Base-by-base conservation (phyloP, 2,329 filamentous ascomycete genomes). In the Trichoderma sp. region DNA sequence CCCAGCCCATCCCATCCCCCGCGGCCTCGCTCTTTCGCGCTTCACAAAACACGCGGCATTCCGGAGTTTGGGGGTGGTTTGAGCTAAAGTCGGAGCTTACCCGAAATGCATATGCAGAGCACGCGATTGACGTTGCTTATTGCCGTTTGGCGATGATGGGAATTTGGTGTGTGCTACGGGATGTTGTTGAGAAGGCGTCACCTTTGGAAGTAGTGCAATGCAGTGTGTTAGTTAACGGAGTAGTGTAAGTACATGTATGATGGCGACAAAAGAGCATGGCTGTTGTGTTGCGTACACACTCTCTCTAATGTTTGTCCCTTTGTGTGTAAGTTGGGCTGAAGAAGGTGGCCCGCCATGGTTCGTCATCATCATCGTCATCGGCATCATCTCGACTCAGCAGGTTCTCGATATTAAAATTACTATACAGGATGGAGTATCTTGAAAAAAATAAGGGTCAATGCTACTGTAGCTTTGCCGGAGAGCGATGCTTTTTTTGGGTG, bases 61-160 rank as follows among this genome's bases (percentile, higher is more conserved):
- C 4, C 4, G 28, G 28, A 32, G 56, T 9, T 9, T 51, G 14
- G 53, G 63, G 63, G 21, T 43, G 39, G 15, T 43, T 24, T n/a
- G 15, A 24, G 53, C 30, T 47, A 47, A 62, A 28, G 67, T 70
- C 58, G 58, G 67, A 63, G 58, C 67, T 70, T 62, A 70, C 57
- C 67, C 57, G 58, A 56, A 34, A 43, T 70, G 57, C 43, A 70
- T 53, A 26, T 56, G 67, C 67, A 70, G 30, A 70, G 57, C 67
- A 70, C 39, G 58, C 67, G 67, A 70, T 69, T 58, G 26, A 51
- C 36, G 12, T 60, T 26, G 56, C 56, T 69, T 60, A 61, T 61
- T n/a, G 28, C 43, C 39, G 36, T 57, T 60, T 61, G 56, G 26
- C n/a, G 56, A 56, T 36, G 63, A 30, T 36, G 18, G 34, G 34